Percentiles rank a stretch among this genome's conserved stretches.
Evolutionary conservation across 148 eudicot species (phyloP).

Genomic region (Gaultheria prostrata): DNA sequence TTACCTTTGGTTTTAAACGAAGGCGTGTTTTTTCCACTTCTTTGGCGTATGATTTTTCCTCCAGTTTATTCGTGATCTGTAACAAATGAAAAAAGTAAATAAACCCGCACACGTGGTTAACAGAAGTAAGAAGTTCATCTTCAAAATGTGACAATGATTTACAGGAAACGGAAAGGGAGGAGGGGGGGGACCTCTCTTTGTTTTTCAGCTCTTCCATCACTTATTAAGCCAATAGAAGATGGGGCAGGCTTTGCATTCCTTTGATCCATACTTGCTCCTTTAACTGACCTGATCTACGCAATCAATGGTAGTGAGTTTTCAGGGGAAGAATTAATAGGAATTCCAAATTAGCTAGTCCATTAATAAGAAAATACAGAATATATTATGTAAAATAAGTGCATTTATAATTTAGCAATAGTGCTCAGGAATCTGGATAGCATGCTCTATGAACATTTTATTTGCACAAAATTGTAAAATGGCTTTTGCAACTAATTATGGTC

Average conservation of each 20-base stretch:
- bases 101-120: neutral
- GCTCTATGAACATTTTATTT: neutral
- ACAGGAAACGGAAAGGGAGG: slow-evolving; percentile 1
- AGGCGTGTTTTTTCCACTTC: slow-evolving; percentile 35
- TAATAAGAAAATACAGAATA: neutral
- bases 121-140: neutral
- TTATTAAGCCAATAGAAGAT: slow-evolving; percentile 44
- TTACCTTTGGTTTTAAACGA: slow-evolving; percentile 48
- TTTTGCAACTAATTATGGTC: neutral
- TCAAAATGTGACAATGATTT: neutral
- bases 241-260: slow-evolving; percentile 35
- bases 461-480: neutral
- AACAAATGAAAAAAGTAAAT: slow-evolving; percentile 11
- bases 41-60: slow-evolving; percentile 40
- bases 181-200: slow-evolving; percentile 69
- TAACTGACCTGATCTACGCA: slow-evolving; percentile 39
- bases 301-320: neutral
- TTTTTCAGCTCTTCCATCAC: slow-evolving; percentile 48
- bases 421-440: neutral
- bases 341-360: neutral
- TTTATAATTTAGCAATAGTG: neutral
- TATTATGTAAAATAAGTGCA: neutral
- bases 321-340: neutral
- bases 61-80: slow-evolving; percentile 48
- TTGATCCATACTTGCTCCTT: slow-evolving; percentile 29